Conservation (phyloP, 2,329 filamentous ascomycete species). For the Penicillium janthinellum region DNA sequence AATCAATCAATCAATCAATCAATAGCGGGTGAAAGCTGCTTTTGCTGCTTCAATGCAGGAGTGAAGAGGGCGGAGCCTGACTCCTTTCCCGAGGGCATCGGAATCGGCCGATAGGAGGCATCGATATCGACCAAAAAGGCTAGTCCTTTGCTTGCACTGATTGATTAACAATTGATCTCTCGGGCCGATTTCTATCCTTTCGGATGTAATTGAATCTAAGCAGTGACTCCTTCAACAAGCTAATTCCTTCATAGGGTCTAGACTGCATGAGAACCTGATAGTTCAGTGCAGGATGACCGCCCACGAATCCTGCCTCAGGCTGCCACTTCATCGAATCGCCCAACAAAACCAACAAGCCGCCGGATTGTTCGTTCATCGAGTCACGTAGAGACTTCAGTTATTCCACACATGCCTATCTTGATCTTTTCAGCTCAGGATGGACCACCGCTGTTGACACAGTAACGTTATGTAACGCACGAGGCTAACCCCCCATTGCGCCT, state of each 20-base stretch:
- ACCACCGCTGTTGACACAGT: conserved; percentile 9
- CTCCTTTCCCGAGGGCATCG: conserved; percentile 27
- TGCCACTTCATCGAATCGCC: background rate
- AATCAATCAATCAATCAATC: conserved; percentile 1
- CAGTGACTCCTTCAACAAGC: background rate
- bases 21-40: background rate
- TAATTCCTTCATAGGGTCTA: background rate
- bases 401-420: background rate
- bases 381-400: background rate
- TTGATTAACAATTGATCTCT: background rate
- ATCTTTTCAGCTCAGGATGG: background rate
- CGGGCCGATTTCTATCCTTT: conserved; percentile 4
- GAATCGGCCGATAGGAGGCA: conserved; percentile 27
- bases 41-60: conserved; percentile 4
- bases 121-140: conserved; percentile 2
- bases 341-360: background rate
- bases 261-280: background rate
- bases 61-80: conserved; percentile 16
- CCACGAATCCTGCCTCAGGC: background rate
- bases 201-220: background rate
- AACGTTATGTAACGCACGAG: conserved; percentile 20
- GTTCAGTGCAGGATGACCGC: background rate
- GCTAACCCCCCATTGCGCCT: conserved; percentile 1
- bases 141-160: conserved; percentile 2
- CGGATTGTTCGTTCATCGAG: background rate